Evolutionary conservation across 2,329 filamentous ascomycete genomes (phyloP).

Genomic region (Teratosphaeria gauchensis): DNA sequence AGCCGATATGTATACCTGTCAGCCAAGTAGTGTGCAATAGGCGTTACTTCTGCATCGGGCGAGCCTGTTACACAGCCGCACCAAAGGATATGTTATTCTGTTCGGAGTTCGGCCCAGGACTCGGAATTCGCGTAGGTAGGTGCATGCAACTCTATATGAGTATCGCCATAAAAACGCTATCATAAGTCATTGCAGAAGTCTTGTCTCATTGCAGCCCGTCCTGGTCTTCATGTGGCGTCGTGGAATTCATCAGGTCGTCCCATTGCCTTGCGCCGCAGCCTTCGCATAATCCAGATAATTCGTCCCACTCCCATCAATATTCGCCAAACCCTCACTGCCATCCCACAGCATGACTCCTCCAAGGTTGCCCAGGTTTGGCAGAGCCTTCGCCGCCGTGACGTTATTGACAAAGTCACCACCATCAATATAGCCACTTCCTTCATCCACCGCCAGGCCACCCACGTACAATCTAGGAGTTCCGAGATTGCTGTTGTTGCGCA

Average conservation of each 20-base stretch:
- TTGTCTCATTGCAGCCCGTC: too few relatives aligned
- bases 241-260: neutral
- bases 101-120: too few relatives aligned
- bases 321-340: slow-evolving; percentile 18
- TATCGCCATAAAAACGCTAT: too few relatives aligned
- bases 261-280: neutral
- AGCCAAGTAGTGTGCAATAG: too few relatives aligned
- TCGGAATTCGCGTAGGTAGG: too few relatives aligned
- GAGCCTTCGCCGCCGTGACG: slow-evolving; percentile 13
- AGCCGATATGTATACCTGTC: too few relatives aligned
- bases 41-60: too few relatives aligned
- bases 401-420: slow-evolving; percentile 16
- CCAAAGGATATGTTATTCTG: too few relatives aligned
- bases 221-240: too few relatives aligned
- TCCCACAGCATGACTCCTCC: slow-evolving; percentile 33
- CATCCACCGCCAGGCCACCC: slow-evolving; percentile 20
- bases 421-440: slow-evolving; percentile 23
- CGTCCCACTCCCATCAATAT: slow-evolving; percentile 14
- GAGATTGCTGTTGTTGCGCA: slow-evolving; percentile 9
- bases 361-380: slow-evolving; percentile 18
- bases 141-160: too few relatives aligned
- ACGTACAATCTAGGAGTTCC: slow-evolving; percentile 22
- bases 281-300: slow-evolving; percentile 9
- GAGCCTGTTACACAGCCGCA: too few relatives aligned
- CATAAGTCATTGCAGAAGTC: too few relatives aligned